A percentile compares a stretch with the other conserved stretches of the same genome.
Conservation (phyloP, 192 early-diverging fungal species). For the Glomus cerebriforme region DNA sequence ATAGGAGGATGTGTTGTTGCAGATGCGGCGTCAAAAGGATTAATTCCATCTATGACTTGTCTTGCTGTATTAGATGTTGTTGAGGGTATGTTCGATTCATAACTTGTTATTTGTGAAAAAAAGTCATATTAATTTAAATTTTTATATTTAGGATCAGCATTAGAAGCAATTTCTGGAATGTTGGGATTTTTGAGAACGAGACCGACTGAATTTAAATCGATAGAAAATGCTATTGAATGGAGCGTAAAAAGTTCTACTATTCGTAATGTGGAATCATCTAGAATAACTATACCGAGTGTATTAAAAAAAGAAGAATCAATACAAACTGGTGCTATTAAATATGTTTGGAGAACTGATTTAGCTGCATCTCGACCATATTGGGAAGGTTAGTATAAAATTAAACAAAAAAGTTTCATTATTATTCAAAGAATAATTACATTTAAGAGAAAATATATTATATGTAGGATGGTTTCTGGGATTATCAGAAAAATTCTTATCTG, state of each 20-base stretch:
- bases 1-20: conserved; percentile 81
- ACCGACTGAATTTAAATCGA: conserved; percentile 49
- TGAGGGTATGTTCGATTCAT: conserved; percentile 53
- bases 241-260: conserved; percentile 55
- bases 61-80: conserved; percentile 78
- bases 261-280: conserved; percentile 65
- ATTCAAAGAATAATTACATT: too few species aligned
- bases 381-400: conserved; percentile 43
- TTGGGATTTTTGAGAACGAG: conserved; percentile 45
- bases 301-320: conserved; percentile 37
- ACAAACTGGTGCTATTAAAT: conserved; percentile 32
- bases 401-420: neutral
- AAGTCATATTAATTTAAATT: neutral
- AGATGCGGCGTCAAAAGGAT: conserved; percentile 55
- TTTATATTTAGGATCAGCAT: conserved; percentile 48
- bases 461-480: conserved; percentile 58
- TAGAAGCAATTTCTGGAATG: conserved; percentile 59
- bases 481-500: conserved; percentile 68
- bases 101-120: neutral
- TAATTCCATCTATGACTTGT: conserved; percentile 56
- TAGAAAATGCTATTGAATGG: conserved; percentile 59
- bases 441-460: neutral
- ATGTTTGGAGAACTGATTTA: conserved; percentile 66
- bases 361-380: conserved; percentile 66
- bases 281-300: conserved; percentile 71